phyloP scores from a whole-genome alignment of 441 rosid genomes.

The Populus trichocarpa region DNA sequence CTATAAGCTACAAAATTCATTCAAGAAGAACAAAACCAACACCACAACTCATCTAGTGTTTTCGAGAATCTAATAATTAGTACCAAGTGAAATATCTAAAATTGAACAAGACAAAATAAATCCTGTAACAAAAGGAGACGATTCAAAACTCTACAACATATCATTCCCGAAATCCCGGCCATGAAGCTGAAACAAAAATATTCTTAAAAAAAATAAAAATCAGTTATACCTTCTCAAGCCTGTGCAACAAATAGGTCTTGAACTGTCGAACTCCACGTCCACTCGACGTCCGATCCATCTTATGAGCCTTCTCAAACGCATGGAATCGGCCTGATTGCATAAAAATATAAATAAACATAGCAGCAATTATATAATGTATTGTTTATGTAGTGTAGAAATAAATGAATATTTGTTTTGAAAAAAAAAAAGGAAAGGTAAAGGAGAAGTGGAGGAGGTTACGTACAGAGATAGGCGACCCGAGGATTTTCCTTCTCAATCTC shows the following conservation, averaged over 20 bases:
- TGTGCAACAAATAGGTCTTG: slow-evolving; percentile 85
- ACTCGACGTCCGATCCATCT: slow-evolving; percentile 58
- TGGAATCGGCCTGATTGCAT: slow-evolving; percentile 74
- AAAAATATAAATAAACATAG: neutral
- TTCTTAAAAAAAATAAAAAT: neutral
- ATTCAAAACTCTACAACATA: neutral
- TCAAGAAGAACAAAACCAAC: no score
- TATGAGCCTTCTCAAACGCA: slow-evolving; percentile 89
- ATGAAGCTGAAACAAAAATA: neutral
- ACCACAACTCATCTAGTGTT: no score
- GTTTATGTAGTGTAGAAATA: neutral
- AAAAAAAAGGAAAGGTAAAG: neutral
- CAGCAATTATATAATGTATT: neutral
- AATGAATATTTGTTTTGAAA: no score
- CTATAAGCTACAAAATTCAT: no score
- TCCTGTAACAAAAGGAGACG: neutral
- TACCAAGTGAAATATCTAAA: no score
- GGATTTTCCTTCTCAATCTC: slow-evolving; percentile 65
- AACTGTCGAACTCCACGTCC: slow-evolving; percentile 98
- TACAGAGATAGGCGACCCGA: slow-evolving; percentile 90
- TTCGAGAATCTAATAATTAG: no score
- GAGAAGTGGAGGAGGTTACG: slow-evolving; percentile 5
- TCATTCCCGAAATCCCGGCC: neutral
- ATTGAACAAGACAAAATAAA: no score
- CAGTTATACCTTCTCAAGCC: slow-evolving; percentile 68